These are phyloP conservation scores for Ricinus communis DNA, from an alignment of 345 rosid species.

Conservation along the genomic window DNA sequence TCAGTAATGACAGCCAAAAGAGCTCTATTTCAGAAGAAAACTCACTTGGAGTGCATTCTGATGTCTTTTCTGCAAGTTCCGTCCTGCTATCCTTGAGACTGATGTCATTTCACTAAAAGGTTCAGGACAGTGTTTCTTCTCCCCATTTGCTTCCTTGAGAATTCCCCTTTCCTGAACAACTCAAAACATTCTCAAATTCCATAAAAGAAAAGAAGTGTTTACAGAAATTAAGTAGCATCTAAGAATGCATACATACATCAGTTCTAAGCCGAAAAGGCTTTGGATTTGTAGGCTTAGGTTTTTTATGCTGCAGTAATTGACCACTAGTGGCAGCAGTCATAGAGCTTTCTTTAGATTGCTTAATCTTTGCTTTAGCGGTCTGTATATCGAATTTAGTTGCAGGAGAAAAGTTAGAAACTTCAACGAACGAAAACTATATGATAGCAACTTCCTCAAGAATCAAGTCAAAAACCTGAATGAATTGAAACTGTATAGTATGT, in stretches of 20 bases:
- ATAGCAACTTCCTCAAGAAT: background rate
- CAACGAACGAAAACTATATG: constrained; percentile 3
- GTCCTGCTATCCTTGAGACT: constrained; percentile 22
- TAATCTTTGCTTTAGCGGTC: constrained; percentile 38
- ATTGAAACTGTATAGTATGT: background rate
- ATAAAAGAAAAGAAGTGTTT: background rate
- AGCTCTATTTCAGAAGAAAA: constrained; percentile 1
- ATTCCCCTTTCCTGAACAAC: constrained; percentile 62
- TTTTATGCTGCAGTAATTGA: constrained; percentile 45
- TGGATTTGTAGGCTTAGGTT: constrained; percentile 83
- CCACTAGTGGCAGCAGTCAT: constrained; percentile 24
- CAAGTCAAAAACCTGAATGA: too few relatives aligned
- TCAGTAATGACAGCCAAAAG: background rate
- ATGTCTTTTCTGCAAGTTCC: constrained; percentile 34
- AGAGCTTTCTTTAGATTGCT: constrained; percentile 40
- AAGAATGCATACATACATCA: constrained; percentile 52
- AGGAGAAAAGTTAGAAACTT: constrained; percentile 22
- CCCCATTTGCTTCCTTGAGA: constrained; percentile 74
- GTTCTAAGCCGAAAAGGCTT: constrained; percentile 95
- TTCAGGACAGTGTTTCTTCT: constrained; percentile 49
- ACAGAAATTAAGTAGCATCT: background rate
- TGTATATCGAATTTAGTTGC: constrained; percentile 31
- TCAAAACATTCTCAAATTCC: constrained; percentile 17
- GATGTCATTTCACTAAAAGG: constrained; percentile 42
- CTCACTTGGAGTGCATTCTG: constrained; percentile 44